Percentiles rank a stretch among this genome's conserved stretches.
Conservation (phyloP, 2,329 filamentous ascomycete genomes). For the Amauroascus niger region DNA sequence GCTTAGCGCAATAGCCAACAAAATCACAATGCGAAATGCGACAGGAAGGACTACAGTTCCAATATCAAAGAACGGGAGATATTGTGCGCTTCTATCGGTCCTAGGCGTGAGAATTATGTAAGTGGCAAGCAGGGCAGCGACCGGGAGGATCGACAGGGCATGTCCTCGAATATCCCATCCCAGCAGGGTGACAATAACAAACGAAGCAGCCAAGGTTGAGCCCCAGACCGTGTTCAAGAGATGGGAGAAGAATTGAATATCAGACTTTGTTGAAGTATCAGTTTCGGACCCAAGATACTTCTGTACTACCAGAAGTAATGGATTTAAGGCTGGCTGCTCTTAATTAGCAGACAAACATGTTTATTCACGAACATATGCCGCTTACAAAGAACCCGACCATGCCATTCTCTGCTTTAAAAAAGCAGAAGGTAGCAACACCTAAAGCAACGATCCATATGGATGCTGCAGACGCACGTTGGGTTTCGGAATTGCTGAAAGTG, state of each 20-base stretch:
- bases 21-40: constrained; percentile 7
- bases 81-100: neutral
- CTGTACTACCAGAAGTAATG: constrained; percentile 24
- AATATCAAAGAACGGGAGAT: constrained; percentile 5
- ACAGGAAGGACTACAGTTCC: constrained; percentile 2
- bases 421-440: neutral
- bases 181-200: constrained; percentile 23
- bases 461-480: neutral
- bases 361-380: neutral
- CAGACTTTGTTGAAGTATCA: constrained; percentile 4
- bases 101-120: constrained; percentile 22
- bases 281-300: constrained; percentile 17
- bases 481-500: neutral
- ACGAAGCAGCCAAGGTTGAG: constrained; percentile 19
- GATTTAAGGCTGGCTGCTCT: constrained; percentile 26
- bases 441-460: constrained; percentile 8
- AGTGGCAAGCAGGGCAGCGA: constrained; percentile 23
- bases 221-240: constrained; percentile 21
- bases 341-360: neutral
- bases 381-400: constrained; percentile 11
- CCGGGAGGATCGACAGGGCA: constrained; percentile 24
- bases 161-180: constrained; percentile 22
- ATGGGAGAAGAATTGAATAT: constrained; percentile 10
- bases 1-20: constrained; percentile 3
- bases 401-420: constrained; percentile 9